A percentile compares a stretch with the other conserved stretches of the same genome.
Conservation (phyloP, 106 monocot genomes). For the Cymbidium sinense region DNA sequence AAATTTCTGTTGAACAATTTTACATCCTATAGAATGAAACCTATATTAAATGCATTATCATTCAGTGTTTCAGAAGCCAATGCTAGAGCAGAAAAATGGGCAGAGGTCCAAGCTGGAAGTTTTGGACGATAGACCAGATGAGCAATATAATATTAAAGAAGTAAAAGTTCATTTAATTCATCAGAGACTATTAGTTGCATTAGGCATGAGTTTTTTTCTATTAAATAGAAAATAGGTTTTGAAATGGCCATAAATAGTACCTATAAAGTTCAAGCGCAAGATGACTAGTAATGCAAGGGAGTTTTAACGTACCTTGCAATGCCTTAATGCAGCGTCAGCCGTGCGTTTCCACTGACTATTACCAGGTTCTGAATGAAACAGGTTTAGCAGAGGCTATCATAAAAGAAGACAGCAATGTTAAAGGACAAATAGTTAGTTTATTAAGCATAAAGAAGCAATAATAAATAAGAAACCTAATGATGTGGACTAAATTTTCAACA, state of each 20-base stretch:
- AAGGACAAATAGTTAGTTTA: not conserved
- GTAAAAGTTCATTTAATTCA: too few relatives aligned
- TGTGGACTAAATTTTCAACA: not conserved
- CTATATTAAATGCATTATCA: not conserved
- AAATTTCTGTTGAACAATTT: too few relatives aligned
- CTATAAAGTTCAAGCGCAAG: too few relatives aligned
- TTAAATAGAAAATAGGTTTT: too few relatives aligned
- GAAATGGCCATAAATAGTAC: too few relatives aligned
- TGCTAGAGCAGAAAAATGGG: too few relatives aligned
- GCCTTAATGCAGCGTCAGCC: conserved; percentile 71
- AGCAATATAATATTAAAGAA: not conserved
- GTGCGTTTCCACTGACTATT: conserved; percentile 93
- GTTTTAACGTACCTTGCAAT: conserved; percentile 60
- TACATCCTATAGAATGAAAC: too few relatives aligned
- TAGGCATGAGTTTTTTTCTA: too few relatives aligned
- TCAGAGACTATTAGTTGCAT: too few relatives aligned
- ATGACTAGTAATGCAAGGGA: not conserved
- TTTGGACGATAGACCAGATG: too few relatives aligned
- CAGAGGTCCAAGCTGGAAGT: too few relatives aligned
- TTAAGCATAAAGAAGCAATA: not conserved
- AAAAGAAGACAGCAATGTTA: conserved; percentile 3
- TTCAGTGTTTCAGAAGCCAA: too few relatives aligned
- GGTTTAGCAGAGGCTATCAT: conserved; percentile 74
- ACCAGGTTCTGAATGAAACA: conserved; percentile 96
- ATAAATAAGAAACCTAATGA: not conserved